Percentiles rank a stretch among this genome's conserved stretches.
phyloP scores from a whole-genome alignment of 2,329 filamentous ascomycete genomes.

The Ilyonectria robusta region DNA sequence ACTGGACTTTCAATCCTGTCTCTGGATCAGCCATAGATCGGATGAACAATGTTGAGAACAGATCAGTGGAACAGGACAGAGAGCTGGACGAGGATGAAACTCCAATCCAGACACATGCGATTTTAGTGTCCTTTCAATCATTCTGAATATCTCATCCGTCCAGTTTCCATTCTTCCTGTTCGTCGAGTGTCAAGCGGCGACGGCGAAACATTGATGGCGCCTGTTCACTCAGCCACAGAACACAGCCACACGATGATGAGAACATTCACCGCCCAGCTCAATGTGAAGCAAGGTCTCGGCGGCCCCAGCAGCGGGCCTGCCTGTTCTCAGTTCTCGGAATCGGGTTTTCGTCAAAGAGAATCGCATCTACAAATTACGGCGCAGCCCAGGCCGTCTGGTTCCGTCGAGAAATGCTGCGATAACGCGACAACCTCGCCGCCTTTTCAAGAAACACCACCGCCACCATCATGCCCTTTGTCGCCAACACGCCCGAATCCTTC shows the following conservation, averaged over 20 bases:
- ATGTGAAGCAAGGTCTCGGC: slow-evolving; percentile 34
- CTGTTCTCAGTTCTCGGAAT: slow-evolving; percentile 26
- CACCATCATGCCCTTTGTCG: slow-evolving; percentile 56
- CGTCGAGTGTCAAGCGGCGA: too few species aligned
- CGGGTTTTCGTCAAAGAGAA: slow-evolving; percentile 6
- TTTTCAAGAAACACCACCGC: neutral
- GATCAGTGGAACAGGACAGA: too few species aligned
- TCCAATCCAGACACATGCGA: too few species aligned
- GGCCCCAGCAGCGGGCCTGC: slow-evolving; percentile 32
- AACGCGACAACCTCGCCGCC: slow-evolving; percentile 6
- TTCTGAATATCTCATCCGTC: too few species aligned
- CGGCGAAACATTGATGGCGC: too few species aligned
- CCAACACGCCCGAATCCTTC: slow-evolving; percentile 82
- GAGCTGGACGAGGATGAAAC: too few species aligned
- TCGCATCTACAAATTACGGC: slow-evolving; percentile 8
- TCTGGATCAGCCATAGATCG: too few species aligned
- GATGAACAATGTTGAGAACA: too few species aligned
- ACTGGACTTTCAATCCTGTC: too few species aligned
- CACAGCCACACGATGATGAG: slow-evolving; percentile 40
- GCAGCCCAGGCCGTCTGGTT: slow-evolving; percentile 1
- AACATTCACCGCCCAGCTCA: slow-evolving; percentile 18
- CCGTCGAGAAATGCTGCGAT: slow-evolving; percentile 6
- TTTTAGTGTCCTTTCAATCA: too few species aligned
- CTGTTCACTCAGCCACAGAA: slow-evolving; percentile 2
- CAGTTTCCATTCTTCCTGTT: too few species aligned